Base-by-base conservation (phyloP, 495 filamentous ascomycete genomes). In the Penicillium turbatum region DNA sequence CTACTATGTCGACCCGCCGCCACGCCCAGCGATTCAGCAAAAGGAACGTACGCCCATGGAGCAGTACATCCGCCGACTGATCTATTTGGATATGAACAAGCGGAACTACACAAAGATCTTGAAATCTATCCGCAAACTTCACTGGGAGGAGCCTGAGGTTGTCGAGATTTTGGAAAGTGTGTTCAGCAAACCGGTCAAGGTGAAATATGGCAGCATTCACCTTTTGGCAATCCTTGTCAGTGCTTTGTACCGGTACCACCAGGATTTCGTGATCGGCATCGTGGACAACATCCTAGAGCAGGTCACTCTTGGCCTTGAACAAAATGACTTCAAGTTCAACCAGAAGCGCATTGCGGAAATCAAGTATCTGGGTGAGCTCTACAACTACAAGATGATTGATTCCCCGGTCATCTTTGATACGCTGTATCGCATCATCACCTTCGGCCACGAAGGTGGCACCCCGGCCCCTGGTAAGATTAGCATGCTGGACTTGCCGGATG, bases 331-430 rank as follows among this genome's bases (percentile, higher is more conserved):
- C 82, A 90, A 92, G 65, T 95, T 89, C 74, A 97, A 96, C 66
- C 93, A 99, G 70, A 87, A 93, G 54, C 88, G 93, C 26, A 83
- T 97, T 51, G 91, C 93, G 4, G 92, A 97, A 66, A 88, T 96
- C 61, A 97, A 97, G 62, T 99, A 97, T 63, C 78, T 99, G 12
- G 92, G 87, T 12, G 93, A 99, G 75, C 81, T 99, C 34, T 99
- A 99, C 76, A 96, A 95, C 60, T 99, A 97, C 71, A 86, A 93
- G 51, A 90, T 97, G 85, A 82, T 99, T 44, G 93, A 99, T 65
- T 93, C 95, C 17, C 88, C 89, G 0, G 87, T 97, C 11, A 88
- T 99, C 31, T 97, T 99, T 60, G 92, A 99, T 62, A 88, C 87
- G 1, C 78, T 99, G 69, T 99, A 96, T 69, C 88, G 88, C 59